Evolutionary conservation across 2,329 filamentous ascomycete genomes (phyloP).

Genomic region (Penicillium decumbens): DNA sequence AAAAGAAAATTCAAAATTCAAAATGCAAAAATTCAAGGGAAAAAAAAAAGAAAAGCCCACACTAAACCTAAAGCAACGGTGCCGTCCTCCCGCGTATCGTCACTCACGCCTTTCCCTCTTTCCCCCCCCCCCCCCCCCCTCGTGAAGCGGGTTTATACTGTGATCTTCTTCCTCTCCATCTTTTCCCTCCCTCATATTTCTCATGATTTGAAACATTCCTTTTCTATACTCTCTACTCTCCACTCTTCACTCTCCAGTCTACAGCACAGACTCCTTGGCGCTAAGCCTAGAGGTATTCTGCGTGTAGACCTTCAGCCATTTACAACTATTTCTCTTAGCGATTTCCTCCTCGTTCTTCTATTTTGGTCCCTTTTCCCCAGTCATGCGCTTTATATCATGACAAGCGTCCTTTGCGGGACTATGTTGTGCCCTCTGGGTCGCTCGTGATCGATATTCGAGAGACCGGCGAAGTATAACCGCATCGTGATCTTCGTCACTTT

Average conservation of each 20-base stretch:
- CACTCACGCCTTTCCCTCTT: constrained; percentile 7
- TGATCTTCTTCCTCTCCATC: constrained; percentile 5
- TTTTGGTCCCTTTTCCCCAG: constrained; percentile 20
- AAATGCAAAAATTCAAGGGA: constrained; percentile 3
- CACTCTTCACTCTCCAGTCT: constrained; percentile 2
- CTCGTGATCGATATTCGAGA: constrained; percentile 30
- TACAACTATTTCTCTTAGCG: constrained; percentile 20
- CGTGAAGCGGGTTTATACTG: constrained; percentile 1
- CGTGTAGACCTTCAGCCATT: constrained; percentile 13
- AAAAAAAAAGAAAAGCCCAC: constrained; percentile 1
- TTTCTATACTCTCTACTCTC: constrained; percentile 2
- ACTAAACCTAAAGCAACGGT: constrained; percentile 20
- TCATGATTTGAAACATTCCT: neutral
- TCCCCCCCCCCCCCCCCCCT: constrained; percentile 4
- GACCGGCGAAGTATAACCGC: constrained; percentile 20
- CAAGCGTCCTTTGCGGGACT: constrained; percentile 38
- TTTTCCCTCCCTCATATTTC: neutral
- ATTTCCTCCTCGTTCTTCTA: constrained; percentile 9
- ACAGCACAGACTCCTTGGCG: constrained; percentile 15
- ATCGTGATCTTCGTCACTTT: constrained; percentile 17
- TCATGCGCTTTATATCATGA: constrained; percentile 43
- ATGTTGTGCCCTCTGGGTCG: constrained; percentile 26
- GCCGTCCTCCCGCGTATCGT: constrained; percentile 20
- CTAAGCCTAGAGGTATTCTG: constrained; percentile 13
- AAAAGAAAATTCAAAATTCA: constrained; percentile 3